A percentile compares a stretch with the other conserved stretches of the same genome.
Conservation (phyloP, 2,329 filamentous ascomycete species). For the Endoconidiophora polonica region DNA sequence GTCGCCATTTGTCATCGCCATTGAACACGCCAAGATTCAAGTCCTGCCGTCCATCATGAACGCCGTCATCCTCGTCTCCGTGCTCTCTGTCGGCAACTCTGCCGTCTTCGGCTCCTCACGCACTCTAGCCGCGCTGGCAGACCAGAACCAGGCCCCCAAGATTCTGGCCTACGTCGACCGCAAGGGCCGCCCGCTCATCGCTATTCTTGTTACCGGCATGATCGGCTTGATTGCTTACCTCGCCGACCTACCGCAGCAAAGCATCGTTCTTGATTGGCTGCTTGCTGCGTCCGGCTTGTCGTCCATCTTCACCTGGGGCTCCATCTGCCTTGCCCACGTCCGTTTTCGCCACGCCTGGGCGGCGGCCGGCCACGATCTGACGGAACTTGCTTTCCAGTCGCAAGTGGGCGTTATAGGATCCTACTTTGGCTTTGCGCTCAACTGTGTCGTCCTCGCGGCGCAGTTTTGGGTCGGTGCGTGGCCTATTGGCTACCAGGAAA, state of each 20-base stretch:
- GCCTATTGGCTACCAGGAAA: slow-evolving; percentile 42
- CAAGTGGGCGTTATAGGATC: slow-evolving; percentile 68
- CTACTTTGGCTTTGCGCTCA: slow-evolving; percentile 62
- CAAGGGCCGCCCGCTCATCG: slow-evolving; percentile 59
- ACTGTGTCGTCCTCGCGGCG: slow-evolving; percentile 56
- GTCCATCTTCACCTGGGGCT: slow-evolving; percentile 62
- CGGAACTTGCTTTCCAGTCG: slow-evolving; percentile 65
- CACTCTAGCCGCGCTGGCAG: slow-evolving; percentile 75
- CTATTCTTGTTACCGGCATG: slow-evolving; percentile 49
- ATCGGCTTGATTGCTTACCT: slow-evolving; percentile 67
- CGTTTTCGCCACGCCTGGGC: slow-evolving; percentile 76
- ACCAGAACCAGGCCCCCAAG: slow-evolving; percentile 67
- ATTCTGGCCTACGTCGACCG: slow-evolving; percentile 70
- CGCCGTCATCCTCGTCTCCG: slow-evolving; percentile 79
- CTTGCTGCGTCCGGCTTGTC: slow-evolving; percentile 54
- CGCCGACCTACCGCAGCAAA: slow-evolving; percentile 38
- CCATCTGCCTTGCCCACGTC: slow-evolving; percentile 81
- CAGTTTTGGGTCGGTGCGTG: slow-evolving; percentile 82
- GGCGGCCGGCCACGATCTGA: slow-evolving; percentile 47
- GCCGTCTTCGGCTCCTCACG: slow-evolving; percentile 82
- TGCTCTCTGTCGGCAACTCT: slow-evolving; percentile 81
- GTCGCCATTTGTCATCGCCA: slow-evolving; percentile 88
- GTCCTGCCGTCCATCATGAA: slow-evolving; percentile 84
- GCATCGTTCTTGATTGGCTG: slow-evolving; percentile 58
- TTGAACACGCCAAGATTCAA: slow-evolving; percentile 64